phyloP scores from a whole-genome alignment of 257 asterid genomes.

The Nicotiana attenuata region DNA sequence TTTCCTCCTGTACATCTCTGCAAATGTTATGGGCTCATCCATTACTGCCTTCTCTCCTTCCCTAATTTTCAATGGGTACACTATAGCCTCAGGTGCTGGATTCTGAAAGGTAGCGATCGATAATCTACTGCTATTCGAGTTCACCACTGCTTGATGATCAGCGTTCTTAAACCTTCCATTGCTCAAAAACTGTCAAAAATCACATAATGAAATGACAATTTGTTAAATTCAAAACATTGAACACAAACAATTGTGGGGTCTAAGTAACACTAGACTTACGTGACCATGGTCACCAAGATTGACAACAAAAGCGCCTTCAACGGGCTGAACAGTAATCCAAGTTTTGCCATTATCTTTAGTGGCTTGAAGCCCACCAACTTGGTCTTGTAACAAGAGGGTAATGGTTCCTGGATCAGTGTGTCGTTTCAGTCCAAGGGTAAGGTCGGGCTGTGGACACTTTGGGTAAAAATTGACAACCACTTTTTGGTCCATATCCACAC shows the following conservation, averaged over 20 bases:
- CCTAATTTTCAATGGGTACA: slow-evolving; percentile 53
- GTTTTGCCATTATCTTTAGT: slow-evolving; percentile 77
- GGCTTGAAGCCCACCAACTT: slow-evolving; percentile 90
- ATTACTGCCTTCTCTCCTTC: slow-evolving; percentile 54
- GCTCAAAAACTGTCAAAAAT: slow-evolving; percentile 52
- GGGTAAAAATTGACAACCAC: slow-evolving; percentile 85
- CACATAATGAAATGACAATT: not conserved
- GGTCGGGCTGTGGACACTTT: slow-evolving; percentile 81
- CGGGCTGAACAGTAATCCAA: slow-evolving; percentile 92
- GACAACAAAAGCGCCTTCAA: slow-evolving; percentile 81
- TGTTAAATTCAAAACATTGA: not conserved
- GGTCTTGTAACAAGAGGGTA: slow-evolving; percentile 76
- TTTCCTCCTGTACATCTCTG: slow-evolving; percentile 77
- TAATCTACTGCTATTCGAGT: slow-evolving; percentile 59
- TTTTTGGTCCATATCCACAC: slow-evolving; percentile 86
- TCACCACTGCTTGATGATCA: slow-evolving; percentile 88
- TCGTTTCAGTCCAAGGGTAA: slow-evolving; percentile 69
- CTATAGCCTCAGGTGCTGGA: slow-evolving; percentile 65
- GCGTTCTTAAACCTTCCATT: slow-evolving; percentile 96
- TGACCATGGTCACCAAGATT: slow-evolving; percentile 89
- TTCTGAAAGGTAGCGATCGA: slow-evolving; percentile 85
- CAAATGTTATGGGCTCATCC: slow-evolving; percentile 50
- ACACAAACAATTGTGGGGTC: not conserved
- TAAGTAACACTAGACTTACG: slow-evolving; percentile 31
- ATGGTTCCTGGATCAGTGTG: slow-evolving; percentile 96